These are phyloP conservation scores for Vaccinium macrocarpon DNA, from an alignment of 148 eudicot species.

Conservation along the genomic window DNA sequence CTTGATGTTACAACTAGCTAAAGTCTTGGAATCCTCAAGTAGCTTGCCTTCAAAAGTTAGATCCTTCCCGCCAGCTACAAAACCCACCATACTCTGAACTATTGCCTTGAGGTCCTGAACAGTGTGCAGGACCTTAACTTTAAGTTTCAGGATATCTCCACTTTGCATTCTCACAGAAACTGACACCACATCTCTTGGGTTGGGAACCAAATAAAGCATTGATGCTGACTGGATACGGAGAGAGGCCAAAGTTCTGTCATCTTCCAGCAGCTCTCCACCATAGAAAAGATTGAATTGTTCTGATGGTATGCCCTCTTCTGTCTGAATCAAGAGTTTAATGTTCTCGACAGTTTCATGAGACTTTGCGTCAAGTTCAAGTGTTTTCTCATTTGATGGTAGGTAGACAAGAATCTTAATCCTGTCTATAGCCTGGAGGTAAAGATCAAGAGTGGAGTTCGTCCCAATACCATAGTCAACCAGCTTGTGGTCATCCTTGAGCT, in stretches of 20 bases:
- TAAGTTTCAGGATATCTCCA: not conserved
- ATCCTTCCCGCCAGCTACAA: not conserved
- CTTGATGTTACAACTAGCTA: slow-evolving; percentile 16
- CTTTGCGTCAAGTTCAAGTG: slow-evolving; percentile 1
- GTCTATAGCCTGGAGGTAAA: slow-evolving; percentile 3
- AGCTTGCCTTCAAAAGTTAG: not conserved
- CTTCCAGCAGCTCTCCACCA: slow-evolving; percentile 25
- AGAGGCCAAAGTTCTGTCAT: slow-evolving; percentile 18
- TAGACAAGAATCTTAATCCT: slow-evolving; percentile 14
- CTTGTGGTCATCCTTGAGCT: slow-evolving; percentile 23
- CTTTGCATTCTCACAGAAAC: slow-evolving; percentile 21
- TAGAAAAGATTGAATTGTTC: slow-evolving; percentile 21
- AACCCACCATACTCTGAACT: slow-evolving; percentile 20
- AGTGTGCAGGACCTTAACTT: slow-evolving; percentile 24
- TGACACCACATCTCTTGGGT: slow-evolving; percentile 24
- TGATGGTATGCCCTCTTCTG: slow-evolving; percentile 7
- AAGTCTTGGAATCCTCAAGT: slow-evolving; percentile 25
- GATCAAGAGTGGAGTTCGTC: slow-evolving; percentile 24
- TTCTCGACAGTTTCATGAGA: slow-evolving; percentile 17
- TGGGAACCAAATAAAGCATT: slow-evolving; percentile 20
- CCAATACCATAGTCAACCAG: slow-evolving; percentile 21
- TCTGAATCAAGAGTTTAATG: slow-evolving; percentile 19
- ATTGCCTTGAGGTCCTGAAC: slow-evolving; percentile 24
- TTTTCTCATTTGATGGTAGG: slow-evolving; percentile 12
- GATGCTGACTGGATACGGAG: slow-evolving; percentile 9